phyloP scores from a whole-genome alignment of 495 filamentous ascomycete species.

The Penicillium silybi region DNA sequence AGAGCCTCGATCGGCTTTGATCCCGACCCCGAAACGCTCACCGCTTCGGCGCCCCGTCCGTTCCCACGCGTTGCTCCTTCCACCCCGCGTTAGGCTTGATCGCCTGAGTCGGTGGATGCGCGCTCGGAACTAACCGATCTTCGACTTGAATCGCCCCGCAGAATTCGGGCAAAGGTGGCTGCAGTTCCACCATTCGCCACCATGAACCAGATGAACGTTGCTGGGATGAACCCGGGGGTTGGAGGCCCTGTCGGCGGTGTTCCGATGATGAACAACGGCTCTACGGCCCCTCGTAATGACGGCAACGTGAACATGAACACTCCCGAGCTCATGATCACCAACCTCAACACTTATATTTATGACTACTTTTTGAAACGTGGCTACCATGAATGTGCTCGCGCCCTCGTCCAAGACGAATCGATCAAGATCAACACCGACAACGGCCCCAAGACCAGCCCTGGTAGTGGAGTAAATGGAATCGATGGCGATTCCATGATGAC shows the following conservation, averaged over 20 bases:
- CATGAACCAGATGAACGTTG: constrained; percentile 75
- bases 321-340: constrained; percentile 64
- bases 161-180: constrained; percentile 37
- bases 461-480: constrained; percentile 66
- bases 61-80: constrained; percentile 28
- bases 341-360: constrained; percentile 96
- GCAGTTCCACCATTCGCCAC: constrained; percentile 32
- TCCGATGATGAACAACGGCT: constrained; percentile 71
- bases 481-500: constrained; percentile 80
- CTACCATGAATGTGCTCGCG: constrained; percentile 75
- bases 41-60: constrained; percentile 11
- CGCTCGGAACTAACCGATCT: constrained; percentile 20
- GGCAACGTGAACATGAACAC: constrained; percentile 42
- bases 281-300: constrained; percentile 46
- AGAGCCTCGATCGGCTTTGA: neutral
- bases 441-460: constrained; percentile 54
- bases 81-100: constrained; percentile 30
- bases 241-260: constrained; percentile 64
- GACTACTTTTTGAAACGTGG: constrained; percentile 86
- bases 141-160: constrained; percentile 24
- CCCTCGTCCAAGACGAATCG: constrained; percentile 53
- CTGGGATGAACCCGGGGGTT: constrained; percentile 56
- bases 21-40: constrained; percentile 12
- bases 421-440: constrained; percentile 56
- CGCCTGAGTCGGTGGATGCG: constrained; percentile 39